A percentile compares a stretch with the other conserved stretches of the same genome.
phyloP scores from a whole-genome alignment of 805 yeast species.

The Metschnikowia orientalis region DNA sequence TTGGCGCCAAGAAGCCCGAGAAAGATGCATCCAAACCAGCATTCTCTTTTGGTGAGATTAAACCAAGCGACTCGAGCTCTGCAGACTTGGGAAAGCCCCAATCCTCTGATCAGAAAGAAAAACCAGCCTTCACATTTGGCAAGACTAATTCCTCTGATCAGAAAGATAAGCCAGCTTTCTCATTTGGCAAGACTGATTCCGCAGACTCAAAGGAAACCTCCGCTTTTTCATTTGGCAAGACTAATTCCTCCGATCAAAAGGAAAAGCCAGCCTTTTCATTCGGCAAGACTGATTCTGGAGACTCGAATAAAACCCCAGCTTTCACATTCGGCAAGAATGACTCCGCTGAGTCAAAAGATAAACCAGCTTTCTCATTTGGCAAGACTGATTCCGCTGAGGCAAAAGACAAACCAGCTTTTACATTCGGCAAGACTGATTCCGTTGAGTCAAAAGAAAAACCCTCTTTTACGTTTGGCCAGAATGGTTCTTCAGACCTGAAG shows the following conservation, averaged over 20 bases:
- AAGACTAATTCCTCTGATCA: too few relatives aligned
- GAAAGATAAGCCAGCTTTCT: slow-evolving; percentile 2
- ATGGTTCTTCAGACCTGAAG: too few relatives aligned
- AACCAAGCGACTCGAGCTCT: slow-evolving; percentile 1
- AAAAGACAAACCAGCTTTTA: slow-evolving; percentile 3
- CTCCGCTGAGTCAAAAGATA: slow-evolving; percentile 1
- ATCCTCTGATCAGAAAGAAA: background rate
- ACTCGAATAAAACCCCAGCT: background rate
- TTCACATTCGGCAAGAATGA: slow-evolving; percentile 5
- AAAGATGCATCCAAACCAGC: slow-evolving; percentile 6
- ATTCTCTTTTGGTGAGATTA: slow-evolving; percentile 16
- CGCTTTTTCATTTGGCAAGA: slow-evolving; percentile 15
- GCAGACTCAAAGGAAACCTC: slow-evolving; percentile 1
- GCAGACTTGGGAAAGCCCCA: background rate
- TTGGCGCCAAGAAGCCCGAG: slow-evolving; percentile 4
- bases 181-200: slow-evolving; percentile 1
- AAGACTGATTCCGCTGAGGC: background rate
- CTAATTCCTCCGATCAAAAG: slow-evolving; percentile 5
- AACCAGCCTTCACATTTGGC: slow-evolving; percentile 9
- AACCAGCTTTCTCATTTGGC: slow-evolving; percentile 4
- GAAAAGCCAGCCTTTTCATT: slow-evolving; percentile 15
- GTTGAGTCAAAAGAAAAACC: slow-evolving; percentile 2
- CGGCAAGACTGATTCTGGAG: slow-evolving; percentile 1
- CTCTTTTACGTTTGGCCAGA: slow-evolving; percentile 2
- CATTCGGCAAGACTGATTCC: slow-evolving; percentile 5